Percentiles rank a stretch among this genome's conserved stretches.
phyloP scores from a whole-genome alignment of 192 early-diverging fungal species.

The Gryganskiella cystojenkinii region DNA sequence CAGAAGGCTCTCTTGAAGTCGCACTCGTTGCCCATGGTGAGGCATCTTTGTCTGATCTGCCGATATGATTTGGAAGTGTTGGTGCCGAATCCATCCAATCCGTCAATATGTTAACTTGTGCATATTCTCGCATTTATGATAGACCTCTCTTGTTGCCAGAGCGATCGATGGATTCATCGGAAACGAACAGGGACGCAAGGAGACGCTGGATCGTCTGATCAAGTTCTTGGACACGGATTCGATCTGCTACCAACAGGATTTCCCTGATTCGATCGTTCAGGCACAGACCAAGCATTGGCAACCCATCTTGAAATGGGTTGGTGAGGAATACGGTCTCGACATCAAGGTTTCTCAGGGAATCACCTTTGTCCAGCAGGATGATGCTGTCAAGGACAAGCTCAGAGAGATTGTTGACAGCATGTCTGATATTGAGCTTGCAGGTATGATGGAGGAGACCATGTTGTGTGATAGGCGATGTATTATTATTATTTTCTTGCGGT shows the following conservation, averaged over 20 bases:
- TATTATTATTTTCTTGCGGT: too few relatives aligned
- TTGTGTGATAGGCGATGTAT: too few relatives aligned
- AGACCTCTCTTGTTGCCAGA: slow-evolving; percentile 91
- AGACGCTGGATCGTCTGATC: slow-evolving; percentile 81
- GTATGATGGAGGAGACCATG: slow-evolving; percentile 16
- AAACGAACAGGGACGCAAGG: slow-evolving; percentile 63
- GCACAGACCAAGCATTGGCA: slow-evolving; percentile 85
- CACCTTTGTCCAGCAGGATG: slow-evolving; percentile 71
- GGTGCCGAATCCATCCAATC: neutral
- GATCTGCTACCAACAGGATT: slow-evolving; percentile 86
- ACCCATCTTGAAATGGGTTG: slow-evolving; percentile 84
- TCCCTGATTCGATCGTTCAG: slow-evolving; percentile 80
- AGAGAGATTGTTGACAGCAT: slow-evolving; percentile 64
- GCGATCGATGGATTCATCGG: slow-evolving; percentile 80
- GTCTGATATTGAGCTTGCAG: slow-evolving; percentile 77
- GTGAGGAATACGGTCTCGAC: slow-evolving; percentile 69
- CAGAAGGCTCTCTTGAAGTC: slow-evolving; percentile 82
- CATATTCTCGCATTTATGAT: slow-evolving; percentile 1
- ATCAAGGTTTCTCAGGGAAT: slow-evolving; percentile 81
- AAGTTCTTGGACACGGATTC: slow-evolving; percentile 92
- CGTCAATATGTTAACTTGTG: neutral
- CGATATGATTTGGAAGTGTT: neutral
- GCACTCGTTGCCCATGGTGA: slow-evolving; percentile 88
- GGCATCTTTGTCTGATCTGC: neutral
- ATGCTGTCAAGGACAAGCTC: slow-evolving; percentile 68